Evolutionary conservation across 768 basidiomycete genomes (phyloP), one percentile per base, ranked within the genome.

Genomic region (Tremella yokohamensis): DNA sequence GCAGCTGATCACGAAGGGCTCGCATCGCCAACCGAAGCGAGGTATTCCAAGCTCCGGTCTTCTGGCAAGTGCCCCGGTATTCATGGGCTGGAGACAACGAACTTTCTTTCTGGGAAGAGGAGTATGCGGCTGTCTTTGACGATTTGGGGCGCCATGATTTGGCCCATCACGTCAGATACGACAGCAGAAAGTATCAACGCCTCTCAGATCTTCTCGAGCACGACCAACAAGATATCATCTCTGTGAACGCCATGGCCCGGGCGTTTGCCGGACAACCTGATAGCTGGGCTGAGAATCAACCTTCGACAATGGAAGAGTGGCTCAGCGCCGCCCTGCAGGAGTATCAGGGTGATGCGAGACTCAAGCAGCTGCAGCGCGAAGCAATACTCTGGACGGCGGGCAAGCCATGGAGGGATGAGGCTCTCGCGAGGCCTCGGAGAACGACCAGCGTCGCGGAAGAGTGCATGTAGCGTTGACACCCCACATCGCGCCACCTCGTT

Each of bases 291-390:
- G 8, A 22, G 19, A 25, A 40, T 13, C 56, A 49, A 26, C 48
- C 56, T 9, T 3, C 49, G 16, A 50, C 34, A 2, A 40, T 39
- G 13, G 56, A 57, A 1, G 49, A 57, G 12, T 57, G 56, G 56
- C 29, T 34, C 29, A 4, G 29, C 11, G 6, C 11, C 6, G 29
- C 29, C 11, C 4, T 34, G 6, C 29, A 34, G 29, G 29, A 34
- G 29, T 34, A 34, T 34, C 29, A 34, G 29, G 29, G 29, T 34
- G 29, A 34, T 11, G 11, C 29, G 29, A 34, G 6, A 34, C 29
- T 34, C 29, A 11, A 34, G 6, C 29, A 11, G 29, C 29, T 34
- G 6, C 29, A 34, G 11, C 29, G 29, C 29, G 29, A 34, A 11
- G 29, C 4, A 34, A 11, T 11, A 34, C 29, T 34, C 11, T 34